These are phyloP conservation scores for Hepatocystis sp. DNA, from an alignment of 169 alveolate species.

Conservation along the genomic window DNA sequence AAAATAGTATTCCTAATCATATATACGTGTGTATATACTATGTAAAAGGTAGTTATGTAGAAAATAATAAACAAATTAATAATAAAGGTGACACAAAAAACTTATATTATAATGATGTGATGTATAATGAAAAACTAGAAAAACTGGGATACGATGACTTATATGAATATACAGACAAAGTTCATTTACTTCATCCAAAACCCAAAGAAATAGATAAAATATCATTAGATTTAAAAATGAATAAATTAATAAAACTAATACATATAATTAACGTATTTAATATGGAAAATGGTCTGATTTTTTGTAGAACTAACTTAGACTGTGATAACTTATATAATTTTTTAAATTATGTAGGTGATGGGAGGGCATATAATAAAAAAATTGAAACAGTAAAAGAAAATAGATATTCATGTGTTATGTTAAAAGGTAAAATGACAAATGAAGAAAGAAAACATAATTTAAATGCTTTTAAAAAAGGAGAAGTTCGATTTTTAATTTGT, in stretches of 20 bases:
- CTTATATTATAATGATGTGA: constrained; percentile 14
- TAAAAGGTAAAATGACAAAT: constrained; percentile 77
- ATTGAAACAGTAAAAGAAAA: constrained; percentile 55
- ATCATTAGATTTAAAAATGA: constrained; percentile 71
- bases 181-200: constrained; percentile 24
- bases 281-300: constrained; percentile 75
- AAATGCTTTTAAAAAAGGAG: constrained; percentile 77
- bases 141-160: constrained; percentile 23
- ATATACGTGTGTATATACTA: constrained; percentile 76
- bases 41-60: constrained; percentile 25
- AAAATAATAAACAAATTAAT: not conserved
- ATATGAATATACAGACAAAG: constrained; percentile 77
- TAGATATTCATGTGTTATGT: constrained; percentile 72
- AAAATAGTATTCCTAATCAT: constrained; percentile 70
- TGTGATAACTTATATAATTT: constrained; percentile 77
- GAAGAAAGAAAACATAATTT: constrained; percentile 67
- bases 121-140: constrained; percentile 45
- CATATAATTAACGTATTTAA: constrained; percentile 74
- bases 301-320: constrained; percentile 79
- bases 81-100: not conserved
- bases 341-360: constrained; percentile 71
- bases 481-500: constrained; percentile 88
- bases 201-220: constrained; percentile 20
- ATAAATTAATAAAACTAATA: constrained; percentile 71
- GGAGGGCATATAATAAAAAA: constrained; percentile 62